Conservation (phyloP, 352 stramenopile genomes). For the Phytophthora quininea region DNA sequence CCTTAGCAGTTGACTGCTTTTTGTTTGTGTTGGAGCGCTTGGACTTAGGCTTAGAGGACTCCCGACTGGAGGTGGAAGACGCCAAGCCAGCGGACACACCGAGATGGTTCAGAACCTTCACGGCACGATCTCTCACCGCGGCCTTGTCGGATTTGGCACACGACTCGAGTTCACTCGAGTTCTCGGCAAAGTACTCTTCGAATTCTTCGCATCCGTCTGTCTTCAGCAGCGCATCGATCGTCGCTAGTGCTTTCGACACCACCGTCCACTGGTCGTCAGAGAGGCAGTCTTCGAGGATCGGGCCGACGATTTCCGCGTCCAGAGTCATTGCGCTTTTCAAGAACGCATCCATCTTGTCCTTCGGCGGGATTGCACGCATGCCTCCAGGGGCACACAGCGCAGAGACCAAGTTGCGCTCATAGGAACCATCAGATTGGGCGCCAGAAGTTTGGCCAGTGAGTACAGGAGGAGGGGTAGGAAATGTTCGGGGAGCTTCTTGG, state of each 20-base stretch:
- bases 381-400: slow-evolving; percentile 93
- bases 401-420: slow-evolving; percentile 93
- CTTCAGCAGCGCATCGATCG: slow-evolving; percentile 91
- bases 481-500: slow-evolving; percentile 33
- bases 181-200: slow-evolving; percentile 86
- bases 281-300: slow-evolving; percentile 93
- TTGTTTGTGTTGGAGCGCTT: slow-evolving; percentile 34
- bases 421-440: slow-evolving; percentile 86
- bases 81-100: slow-evolving; percentile 48
- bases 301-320: slow-evolving; percentile 93
- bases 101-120: slow-evolving; percentile 74
- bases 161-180: slow-evolving; percentile 74
- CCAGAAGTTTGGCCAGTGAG: slow-evolving; percentile 69
- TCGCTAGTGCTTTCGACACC: slow-evolving; percentile 93
- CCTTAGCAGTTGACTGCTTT: slow-evolving; percentile 41
- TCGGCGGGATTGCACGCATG: slow-evolving; percentile 94
- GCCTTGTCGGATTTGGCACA: slow-evolving; percentile 80
- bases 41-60: slow-evolving; percentile 35
- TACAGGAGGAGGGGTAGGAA: slow-evolving; percentile 31
- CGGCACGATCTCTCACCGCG: slow-evolving; percentile 73
- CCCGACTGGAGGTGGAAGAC: slow-evolving; percentile 29
- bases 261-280: slow-evolving; percentile 89
- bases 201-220: slow-evolving; percentile 84
- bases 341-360: slow-evolving; percentile 94
- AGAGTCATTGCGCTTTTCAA: slow-evolving; percentile 90